phyloP scores from a whole-genome alignment of 164 flowering plant species.

The Tetracentron sinense region DNA sequence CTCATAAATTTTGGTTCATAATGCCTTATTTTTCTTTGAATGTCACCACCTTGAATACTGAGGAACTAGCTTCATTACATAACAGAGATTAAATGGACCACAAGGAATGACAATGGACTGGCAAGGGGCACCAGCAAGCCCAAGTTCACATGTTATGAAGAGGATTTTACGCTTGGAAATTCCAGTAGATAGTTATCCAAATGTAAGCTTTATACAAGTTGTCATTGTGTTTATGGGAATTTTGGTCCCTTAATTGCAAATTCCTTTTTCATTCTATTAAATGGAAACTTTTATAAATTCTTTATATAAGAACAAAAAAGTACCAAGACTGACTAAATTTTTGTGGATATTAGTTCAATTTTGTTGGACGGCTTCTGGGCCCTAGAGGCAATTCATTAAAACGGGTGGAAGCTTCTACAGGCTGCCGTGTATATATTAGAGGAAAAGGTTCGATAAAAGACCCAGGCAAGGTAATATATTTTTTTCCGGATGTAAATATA shows the following conservation, averaged over 20 bases:
- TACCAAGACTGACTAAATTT: background rate
- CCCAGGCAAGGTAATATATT: constrained; percentile 73
- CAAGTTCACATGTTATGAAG: constrained; percentile 84
- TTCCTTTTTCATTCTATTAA: background rate
- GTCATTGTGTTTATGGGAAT: background rate
- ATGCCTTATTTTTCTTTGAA: background rate
- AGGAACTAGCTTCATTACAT: background rate
- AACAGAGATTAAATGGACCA: constrained; percentile 75
- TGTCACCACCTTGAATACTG: background rate
- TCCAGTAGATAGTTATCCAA: constrained; percentile 93
- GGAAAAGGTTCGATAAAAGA: constrained; percentile 99
- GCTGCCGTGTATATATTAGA: constrained; percentile 93
- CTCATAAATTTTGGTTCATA: background rate
- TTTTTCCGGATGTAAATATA: background rate
- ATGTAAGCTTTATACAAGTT: constrained; percentile 39
- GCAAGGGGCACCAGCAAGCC: constrained; percentile 98
- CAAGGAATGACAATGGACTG: constrained; percentile 97
- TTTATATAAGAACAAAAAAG: background rate
- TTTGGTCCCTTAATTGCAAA: background rate
- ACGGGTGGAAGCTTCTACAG: constrained; percentile 93
- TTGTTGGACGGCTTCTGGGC: constrained; percentile 98
- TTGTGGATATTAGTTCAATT: constrained; percentile 68
- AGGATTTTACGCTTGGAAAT: constrained; percentile 89
- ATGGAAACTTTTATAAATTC: background rate
- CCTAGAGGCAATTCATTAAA: constrained; percentile 97